These are phyloP conservation scores for Perkinsus marinus DNA, from an alignment of 169 alveolate species.

Conservation along the genomic window DNA sequence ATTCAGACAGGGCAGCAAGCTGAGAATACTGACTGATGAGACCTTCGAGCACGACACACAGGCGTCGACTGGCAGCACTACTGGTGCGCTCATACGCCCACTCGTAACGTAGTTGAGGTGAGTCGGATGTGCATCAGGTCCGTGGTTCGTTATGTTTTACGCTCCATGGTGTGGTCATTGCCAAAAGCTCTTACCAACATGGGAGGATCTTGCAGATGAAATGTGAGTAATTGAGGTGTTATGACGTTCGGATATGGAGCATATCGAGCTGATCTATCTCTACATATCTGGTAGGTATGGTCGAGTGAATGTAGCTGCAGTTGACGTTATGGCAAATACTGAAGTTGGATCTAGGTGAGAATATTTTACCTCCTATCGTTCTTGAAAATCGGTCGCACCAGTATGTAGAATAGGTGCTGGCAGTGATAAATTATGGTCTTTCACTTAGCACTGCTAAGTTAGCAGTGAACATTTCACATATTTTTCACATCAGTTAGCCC, in stretches of 20 bases:
- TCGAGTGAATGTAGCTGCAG: neutral
- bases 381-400: neutral
- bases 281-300: neutral
- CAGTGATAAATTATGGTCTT: no score
- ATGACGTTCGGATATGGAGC: no score
- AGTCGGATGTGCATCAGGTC: neutral
- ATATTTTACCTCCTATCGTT: no score
- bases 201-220: conserved; percentile 58
- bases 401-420: neutral
- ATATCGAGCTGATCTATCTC: no score
- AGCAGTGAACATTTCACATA: no score
- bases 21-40: neutral
- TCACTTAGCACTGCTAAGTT: no score
- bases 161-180: conserved; percentile 98
- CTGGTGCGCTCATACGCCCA: neutral
- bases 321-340: neutral
- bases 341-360: neutral
- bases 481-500: no score
- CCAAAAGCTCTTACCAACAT: conserved; percentile 84
- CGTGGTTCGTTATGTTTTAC: conserved; percentile 66
- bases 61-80: neutral
- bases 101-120: no score
- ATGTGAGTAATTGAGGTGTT: no score
- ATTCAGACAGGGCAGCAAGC: neutral
- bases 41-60: neutral